Base-by-base conservation (phyloP, 495 filamentous ascomycete genomes). In the Tuber magnatum region DNA sequence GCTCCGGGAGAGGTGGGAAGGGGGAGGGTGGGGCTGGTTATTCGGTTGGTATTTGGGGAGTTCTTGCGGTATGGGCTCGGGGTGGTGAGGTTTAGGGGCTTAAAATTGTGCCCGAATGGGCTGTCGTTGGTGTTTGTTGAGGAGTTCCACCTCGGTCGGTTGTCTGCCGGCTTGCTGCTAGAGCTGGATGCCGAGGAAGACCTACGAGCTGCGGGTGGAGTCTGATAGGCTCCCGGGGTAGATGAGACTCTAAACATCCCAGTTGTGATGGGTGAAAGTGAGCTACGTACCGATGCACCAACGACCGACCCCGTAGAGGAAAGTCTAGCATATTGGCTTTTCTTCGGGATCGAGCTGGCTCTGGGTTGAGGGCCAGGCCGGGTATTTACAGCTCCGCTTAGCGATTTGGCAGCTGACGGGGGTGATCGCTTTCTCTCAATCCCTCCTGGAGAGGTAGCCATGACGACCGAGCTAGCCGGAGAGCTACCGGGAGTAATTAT, bases 391-490 rank as follows among this genome's bases (percentile, higher is more conserved):
- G 2, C 39, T n/a, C 39, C 39, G 24, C 42, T 4, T 7, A 24
- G 69, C 3, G 35, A 43, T 56, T 70, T 80, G 14, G 71, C 73
- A n/a, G 74, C 71, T 20, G 77, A 80, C 7, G 78, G 71, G 14
- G 78, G 78, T 22, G 78, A 80, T 35, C 78, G 78, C 48, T 80
- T 79, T n/a, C 78, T 77, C 28, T 76, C 74, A n/a, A 71, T 48
- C 46, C 76, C 72, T 28, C 73, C 78, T 22, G 80, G 79, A 7
- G 88, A 80, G 51, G 83, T 85, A 38, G 88, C 88, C 87, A 93
- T 89, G 32, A 94, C 87, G 20, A 97, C 89, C 28, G 94, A 97
- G 24, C 93, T 97, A 20, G 95, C 93, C 39, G 95, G 95, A 7
- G 94, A 97, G 85, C 89, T 97, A 72, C 90, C 91, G 1, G 92